A percentile compares a stretch with the other conserved stretches of the same genome.
Evolutionary conservation across 176 grass and related monocot species (phyloP).

Genomic region (Rhynchospora tenuis): DNA sequence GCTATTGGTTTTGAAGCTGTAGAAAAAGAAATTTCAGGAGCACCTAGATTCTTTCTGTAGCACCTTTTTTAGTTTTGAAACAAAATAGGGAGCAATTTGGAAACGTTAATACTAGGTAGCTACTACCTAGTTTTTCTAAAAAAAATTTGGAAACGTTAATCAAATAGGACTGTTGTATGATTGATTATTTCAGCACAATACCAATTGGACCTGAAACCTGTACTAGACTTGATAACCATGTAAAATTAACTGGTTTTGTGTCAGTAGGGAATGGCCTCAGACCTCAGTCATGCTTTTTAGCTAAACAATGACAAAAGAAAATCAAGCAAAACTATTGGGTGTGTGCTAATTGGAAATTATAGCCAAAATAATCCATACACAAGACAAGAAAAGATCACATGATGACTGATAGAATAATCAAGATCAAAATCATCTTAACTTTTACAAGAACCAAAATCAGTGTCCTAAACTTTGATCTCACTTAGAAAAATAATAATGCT

Average conservation of each 20-base stretch:
- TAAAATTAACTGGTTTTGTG: not conserved
- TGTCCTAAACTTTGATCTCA: not conserved
- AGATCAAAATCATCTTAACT: not conserved
- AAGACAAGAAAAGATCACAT: no score
- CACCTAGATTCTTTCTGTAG: not conserved
- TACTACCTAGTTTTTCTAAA: no score
- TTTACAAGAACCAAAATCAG: not conserved
- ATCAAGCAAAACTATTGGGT: not conserved
- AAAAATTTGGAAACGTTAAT: not conserved
- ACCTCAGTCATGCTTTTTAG: not conserved
- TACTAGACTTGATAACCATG: not conserved
- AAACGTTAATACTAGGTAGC: no score
- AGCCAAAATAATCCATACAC: not conserved
- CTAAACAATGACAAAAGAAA: not conserved
- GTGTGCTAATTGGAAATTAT: not conserved
- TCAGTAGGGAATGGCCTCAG: not conserved
- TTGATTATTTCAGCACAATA: not conserved
- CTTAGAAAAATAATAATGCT: not conserved
- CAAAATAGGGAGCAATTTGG: not conserved
- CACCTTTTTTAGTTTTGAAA: not conserved
- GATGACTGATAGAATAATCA: no score
- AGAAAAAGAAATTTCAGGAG: no score
- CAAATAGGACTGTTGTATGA: not conserved
- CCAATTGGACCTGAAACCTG: not conserved
- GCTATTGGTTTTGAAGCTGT: no score